Base-by-base conservation (phyloP, 306 rosid genomes). In the Carpinus fangiana region DNA sequence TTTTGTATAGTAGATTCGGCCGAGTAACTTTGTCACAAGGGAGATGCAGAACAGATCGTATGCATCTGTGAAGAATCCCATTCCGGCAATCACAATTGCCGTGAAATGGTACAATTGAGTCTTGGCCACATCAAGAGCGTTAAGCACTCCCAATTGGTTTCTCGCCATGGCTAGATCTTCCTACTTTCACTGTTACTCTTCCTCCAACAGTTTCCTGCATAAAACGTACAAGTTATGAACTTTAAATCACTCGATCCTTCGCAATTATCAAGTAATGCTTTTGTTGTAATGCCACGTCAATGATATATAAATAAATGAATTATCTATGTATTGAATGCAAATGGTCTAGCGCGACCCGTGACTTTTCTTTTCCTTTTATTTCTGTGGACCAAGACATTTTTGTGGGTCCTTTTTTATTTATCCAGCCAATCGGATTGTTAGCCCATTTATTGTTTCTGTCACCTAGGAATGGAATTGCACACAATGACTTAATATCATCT, bases 1-100 rank as follows among this genome's bases (percentile, higher is more conserved):
- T 21, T 8, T 0, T 4, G 61, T 41, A 69, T 74, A 74, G 78
- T 74, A 74, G 8, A 74, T 41, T 28, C 78, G 66, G 50, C 78
- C 78, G 38, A 74, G 78, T 43, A 74, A 41, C 53, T 74, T 74
- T 6, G 69, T 10, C 41, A 74, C 78, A 4, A 57, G 65, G 67
- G 78, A 74, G 52, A 74, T 59, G 53, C 78, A 74, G 43, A 74
- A 74, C 38, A 74, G 34, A 59, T 74, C 78, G 55, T 74, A 74
- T n/a, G 78, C 66, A 41, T 74, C 78, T 5, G 78, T 74, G 70
- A 74, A 55, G 53, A 74, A 74, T 21, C 78, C 78, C 72, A 67
- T 67, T 67, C 72, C 72, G 6, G 72, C 72, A 67, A 67, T 67
- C 2, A 67, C 51, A 67, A 67, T 67, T 67, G 72, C 72, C 4